A percentile compares a stretch with the other conserved stretches of the same genome.
Conservation (phyloP, 768 basidiomycete species). For the Candolleomyces efflorescens region DNA sequence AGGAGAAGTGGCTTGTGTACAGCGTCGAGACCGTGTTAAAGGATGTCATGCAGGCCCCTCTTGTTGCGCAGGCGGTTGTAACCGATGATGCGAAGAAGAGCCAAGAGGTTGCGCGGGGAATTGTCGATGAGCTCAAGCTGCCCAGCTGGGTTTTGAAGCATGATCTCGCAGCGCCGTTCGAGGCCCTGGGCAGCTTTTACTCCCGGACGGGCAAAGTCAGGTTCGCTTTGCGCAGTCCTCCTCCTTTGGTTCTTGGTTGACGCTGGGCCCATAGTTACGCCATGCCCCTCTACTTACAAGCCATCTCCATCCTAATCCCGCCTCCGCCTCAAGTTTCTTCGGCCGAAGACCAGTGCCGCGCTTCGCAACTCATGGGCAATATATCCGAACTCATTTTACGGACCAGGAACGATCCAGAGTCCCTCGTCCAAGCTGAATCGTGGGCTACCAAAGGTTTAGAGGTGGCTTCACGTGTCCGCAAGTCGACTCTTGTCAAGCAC, state of each 20-base stretch:
- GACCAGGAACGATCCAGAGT: slow-evolving; percentile 24
- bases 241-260: too few relatives aligned
- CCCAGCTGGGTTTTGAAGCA: slow-evolving; percentile 57
- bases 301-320: slow-evolving; percentile 57
- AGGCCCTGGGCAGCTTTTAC: slow-evolving; percentile 62
- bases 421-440: slow-evolving; percentile 46
- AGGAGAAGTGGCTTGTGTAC: slow-evolving; percentile 40
- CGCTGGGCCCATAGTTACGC: too few relatives aligned
- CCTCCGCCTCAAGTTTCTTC: slow-evolving; percentile 31
- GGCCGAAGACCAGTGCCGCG: slow-evolving; percentile 55
- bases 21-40: slow-evolving; percentile 41
- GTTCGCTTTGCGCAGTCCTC: too few relatives aligned
- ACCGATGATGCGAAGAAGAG: not conserved
- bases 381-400: slow-evolving; percentile 41
- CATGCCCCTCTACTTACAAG: slow-evolving; percentile 60
- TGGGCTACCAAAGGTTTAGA: slow-evolving; percentile 52
- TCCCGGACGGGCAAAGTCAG: slow-evolving; percentile 50
- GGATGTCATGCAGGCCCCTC: slow-evolving; percentile 23
- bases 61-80: slow-evolving; percentile 7
- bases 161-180: slow-evolving; percentile 65
- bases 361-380: slow-evolving; percentile 44
- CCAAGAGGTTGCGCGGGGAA: slow-evolving; percentile 20
- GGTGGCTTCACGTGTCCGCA: slow-evolving; percentile 24
- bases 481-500: slow-evolving; percentile 17
- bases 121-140: slow-evolving; percentile 49